Percentiles rank a stretch among this genome's conserved stretches.
Evolutionary conservation across 305 asterid genomes (phyloP).

Genomic region (Fraxinus albicans): DNA sequence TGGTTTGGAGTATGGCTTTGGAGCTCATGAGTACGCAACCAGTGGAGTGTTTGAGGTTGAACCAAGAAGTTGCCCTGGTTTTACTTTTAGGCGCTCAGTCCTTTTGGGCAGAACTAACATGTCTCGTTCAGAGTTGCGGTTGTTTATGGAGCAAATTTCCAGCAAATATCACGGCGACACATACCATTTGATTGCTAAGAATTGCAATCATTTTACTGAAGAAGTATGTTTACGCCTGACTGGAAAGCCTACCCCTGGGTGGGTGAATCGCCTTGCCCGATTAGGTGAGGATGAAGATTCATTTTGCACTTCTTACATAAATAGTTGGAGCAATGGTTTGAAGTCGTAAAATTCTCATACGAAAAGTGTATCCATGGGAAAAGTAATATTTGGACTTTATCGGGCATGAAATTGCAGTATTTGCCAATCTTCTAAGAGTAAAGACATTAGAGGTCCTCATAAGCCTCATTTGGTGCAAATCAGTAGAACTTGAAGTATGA

Average conservation of each 20-base stretch:
- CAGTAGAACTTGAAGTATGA: background rate
- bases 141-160: conserved; percentile 88
- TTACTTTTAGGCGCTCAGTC: conserved; percentile 76
- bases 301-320: background rate
- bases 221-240: conserved; percentile 70
- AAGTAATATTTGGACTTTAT: background rate
- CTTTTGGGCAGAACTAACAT: conserved; percentile 80
- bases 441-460: background rate
- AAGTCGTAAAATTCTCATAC: background rate
- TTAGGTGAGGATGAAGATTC: conserved; percentile 31
- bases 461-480: conserved; percentile 11
- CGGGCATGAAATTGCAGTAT: background rate
- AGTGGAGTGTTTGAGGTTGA: conserved; percentile 98
- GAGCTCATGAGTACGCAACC: conserved; percentile 88
- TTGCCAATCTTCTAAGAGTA: background rate
- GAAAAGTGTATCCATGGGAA: background rate
- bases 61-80: conserved; percentile 96
- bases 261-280: conserved; percentile 76
- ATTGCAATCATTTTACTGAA: conserved; percentile 91
- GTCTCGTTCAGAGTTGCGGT: conserved; percentile 75
- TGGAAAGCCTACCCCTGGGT: conserved; percentile 73
- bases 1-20: conserved; percentile 88
- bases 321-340: background rate
- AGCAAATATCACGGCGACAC: conserved; percentile 79
- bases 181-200: conserved; percentile 88